phyloP scores from a whole-genome alignment of 495 filamentous ascomycete species.

The Ramalina intermedia region DNA sequence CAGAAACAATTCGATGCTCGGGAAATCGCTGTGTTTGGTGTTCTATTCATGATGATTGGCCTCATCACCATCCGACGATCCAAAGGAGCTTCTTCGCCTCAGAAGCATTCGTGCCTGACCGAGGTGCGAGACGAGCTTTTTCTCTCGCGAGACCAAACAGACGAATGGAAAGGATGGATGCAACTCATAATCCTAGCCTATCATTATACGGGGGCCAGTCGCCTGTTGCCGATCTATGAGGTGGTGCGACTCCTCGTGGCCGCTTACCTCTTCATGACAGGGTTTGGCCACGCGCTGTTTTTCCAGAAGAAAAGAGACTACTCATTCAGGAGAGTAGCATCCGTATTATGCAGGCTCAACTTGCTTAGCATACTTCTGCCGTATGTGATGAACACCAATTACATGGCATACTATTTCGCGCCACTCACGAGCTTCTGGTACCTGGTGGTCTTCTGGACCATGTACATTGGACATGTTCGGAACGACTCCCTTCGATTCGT shows the following conservation, averaged over 20 bases:
- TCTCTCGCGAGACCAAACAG: conserved; percentile 38
- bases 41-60: conserved; percentile 21
- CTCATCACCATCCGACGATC: conserved; percentile 23
- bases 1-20: conserved; percentile 32
- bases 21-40: conserved; percentile 27
- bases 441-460: conserved; percentile 35
- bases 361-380: conserved; percentile 36
- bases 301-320: conserved; percentile 39
- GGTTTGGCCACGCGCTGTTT: conserved; percentile 43
- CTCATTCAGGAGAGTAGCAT: conserved; percentile 32
- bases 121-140: conserved; percentile 20
- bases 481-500: conserved; percentile 32
- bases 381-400: conserved; percentile 43
- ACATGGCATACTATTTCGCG: conserved; percentile 45
- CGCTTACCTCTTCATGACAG: conserved; percentile 46
- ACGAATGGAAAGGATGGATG: conserved; percentile 56
- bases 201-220: conserved; percentile 40
- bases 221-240: conserved; percentile 36
- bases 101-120: neutral
- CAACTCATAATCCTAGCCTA: conserved; percentile 43
- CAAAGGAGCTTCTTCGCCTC: conserved; percentile 1
- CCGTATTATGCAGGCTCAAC: conserved; percentile 41
- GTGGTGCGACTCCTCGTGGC: conserved; percentile 40
- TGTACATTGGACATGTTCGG: conserved; percentile 22
- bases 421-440: conserved; percentile 43